Conservation (phyloP, 352 stramenopile species). For the Pythium folliculosum region DNA sequence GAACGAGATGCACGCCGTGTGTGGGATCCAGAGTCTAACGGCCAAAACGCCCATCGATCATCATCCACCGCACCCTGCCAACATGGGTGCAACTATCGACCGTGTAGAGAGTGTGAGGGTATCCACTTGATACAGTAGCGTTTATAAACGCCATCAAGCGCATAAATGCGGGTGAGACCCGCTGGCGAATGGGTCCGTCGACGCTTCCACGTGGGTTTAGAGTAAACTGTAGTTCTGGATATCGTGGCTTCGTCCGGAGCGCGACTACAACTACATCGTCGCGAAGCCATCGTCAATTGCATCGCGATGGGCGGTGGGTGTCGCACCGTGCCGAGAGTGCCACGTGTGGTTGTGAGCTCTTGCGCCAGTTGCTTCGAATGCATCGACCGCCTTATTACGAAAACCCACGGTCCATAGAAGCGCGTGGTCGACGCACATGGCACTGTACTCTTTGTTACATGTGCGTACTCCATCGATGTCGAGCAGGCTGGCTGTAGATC, state of each 20-base stretch:
- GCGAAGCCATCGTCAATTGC: constrained; percentile 1
- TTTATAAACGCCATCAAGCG: too few relatives aligned
- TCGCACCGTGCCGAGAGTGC: not conserved
- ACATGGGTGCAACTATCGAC: not conserved
- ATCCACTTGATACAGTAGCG: too few relatives aligned
- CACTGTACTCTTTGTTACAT: too few relatives aligned
- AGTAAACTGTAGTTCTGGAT: not conserved
- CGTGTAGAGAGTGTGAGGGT: not conserved
- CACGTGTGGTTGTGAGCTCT: not conserved
- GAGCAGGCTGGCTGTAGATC: too few relatives aligned
- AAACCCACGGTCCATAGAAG: not conserved
- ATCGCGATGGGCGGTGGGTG: not conserved
- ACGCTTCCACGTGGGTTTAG: not conserved
- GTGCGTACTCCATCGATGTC: too few relatives aligned
- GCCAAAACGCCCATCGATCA: not conserved
- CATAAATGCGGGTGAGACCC: too few relatives aligned
- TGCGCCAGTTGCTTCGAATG: not conserved
- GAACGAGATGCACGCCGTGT: not conserved
- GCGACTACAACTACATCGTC: constrained; percentile 8
- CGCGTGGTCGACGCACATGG: not conserved
- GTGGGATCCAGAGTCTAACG: constrained; percentile 1
- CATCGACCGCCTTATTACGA: not conserved
- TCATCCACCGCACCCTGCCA: not conserved
- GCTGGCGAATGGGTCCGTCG: not conserved
- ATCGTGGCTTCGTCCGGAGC: not conserved